Evolutionary conservation across 2,329 filamentous ascomycete species (phyloP).

Genomic region (Escovopsis sp.): DNA sequence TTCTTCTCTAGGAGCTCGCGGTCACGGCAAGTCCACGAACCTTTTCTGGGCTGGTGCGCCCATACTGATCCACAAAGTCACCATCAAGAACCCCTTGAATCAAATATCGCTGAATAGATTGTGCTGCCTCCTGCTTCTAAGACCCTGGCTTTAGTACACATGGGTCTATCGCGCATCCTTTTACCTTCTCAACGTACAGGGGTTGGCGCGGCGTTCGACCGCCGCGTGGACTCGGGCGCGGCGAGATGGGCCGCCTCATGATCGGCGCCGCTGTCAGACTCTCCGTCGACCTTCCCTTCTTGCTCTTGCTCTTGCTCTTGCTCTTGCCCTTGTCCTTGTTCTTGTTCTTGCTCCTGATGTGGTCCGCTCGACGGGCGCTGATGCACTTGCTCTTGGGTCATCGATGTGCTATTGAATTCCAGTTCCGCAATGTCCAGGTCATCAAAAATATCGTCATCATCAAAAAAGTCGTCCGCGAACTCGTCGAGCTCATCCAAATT

Average conservation of each 20-base stretch:
- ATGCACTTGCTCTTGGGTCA: conserved; percentile 1
- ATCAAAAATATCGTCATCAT: conserved; percentile 21
- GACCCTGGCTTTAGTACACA: conserved; percentile 47
- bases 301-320: conserved; percentile 6
- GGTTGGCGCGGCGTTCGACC: conserved; percentile 12
- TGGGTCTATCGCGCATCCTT: conserved; percentile 8
- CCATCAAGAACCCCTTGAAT: conserved; percentile 59
- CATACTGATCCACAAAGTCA: conserved; percentile 49
- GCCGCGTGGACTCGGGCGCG: conserved; percentile 49
- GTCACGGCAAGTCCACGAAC: too few species aligned
- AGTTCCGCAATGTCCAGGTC: conserved; percentile 9
- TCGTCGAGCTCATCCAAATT: conserved; percentile 45
- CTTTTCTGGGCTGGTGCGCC: conserved; percentile 52
- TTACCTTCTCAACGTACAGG: conserved; percentile 21
- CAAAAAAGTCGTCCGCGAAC: conserved; percentile 44
- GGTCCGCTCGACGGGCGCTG: conserved; percentile 1
- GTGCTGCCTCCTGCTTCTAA: conserved; percentile 52
- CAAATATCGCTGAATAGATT: conserved; percentile 74
- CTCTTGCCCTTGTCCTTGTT: conserved; percentile 6
- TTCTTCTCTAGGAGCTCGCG: too few species aligned
- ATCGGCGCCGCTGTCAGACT: conserved; percentile 57
- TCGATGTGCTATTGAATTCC: neutral
- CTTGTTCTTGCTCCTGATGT: conserved; percentile 6
- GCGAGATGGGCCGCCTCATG: conserved; percentile 61
- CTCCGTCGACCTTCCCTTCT: conserved; percentile 22